Conservation (phyloP, 2,329 filamentous ascomycete genomes). For the Aspergillus caelatus region DNA sequence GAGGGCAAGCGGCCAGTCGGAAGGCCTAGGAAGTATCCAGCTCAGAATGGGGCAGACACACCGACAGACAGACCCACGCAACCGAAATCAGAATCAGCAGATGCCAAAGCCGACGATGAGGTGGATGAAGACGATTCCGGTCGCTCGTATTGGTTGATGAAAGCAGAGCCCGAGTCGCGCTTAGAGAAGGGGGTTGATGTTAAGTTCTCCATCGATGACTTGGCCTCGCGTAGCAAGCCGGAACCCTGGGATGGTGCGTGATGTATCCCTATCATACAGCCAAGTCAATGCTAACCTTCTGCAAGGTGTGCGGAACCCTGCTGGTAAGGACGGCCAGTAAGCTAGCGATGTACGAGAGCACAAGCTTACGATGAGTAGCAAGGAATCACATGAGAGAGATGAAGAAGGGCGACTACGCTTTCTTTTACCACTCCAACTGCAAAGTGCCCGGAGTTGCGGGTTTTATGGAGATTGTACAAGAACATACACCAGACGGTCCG, state of each 20-base stretch:
- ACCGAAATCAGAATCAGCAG: conserved; percentile 20
- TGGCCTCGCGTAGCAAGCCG: conserved; percentile 70
- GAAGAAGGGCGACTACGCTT: conserved; percentile 87
- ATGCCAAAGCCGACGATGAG: conserved; percentile 19
- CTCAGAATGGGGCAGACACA: conserved; percentile 20
- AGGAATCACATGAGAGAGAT: conserved; percentile 89
- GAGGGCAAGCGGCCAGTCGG: conserved; percentile 26
- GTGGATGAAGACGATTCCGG: conserved; percentile 21
- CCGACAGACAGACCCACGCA: conserved; percentile 17
- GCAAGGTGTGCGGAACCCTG: conserved; percentile 49
- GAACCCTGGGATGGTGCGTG: conserved; percentile 88
- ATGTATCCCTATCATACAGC: not conserved
- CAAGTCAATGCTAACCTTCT: conserved; percentile 11
- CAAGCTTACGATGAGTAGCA: conserved; percentile 51
- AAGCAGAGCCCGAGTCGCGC: conserved; percentile 85
- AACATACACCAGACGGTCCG: conserved; percentile 77
- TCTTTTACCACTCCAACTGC: conserved; percentile 97
- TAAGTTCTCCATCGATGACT: conserved; percentile 90
- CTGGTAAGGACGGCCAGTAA: conserved; percentile 36
- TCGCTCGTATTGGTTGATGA: conserved; percentile 75
- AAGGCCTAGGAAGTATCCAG: conserved; percentile 27
- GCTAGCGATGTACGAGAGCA: not conserved
- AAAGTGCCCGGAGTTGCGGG: conserved; percentile 87
- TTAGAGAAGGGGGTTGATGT: conserved; percentile 86
- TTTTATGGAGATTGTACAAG: conserved; percentile 83